Percentiles rank a stretch among this genome's conserved stretches.
These are phyloP conservation scores for Triadica sebifera DNA, from an alignment of 345 rosid species.

Conservation along the genomic window DNA sequence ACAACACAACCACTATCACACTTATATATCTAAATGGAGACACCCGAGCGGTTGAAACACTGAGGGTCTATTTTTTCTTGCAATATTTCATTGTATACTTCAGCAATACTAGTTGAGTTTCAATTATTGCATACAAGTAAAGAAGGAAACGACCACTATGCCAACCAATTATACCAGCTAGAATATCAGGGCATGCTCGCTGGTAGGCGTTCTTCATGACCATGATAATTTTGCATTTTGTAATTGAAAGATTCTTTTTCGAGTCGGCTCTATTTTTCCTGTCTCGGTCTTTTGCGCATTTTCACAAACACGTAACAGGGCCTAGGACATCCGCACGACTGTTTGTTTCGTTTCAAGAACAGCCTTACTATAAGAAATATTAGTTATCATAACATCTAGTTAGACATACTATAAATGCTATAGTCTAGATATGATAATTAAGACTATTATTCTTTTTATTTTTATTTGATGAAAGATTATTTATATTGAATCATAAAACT, in stretches of 20 bases:
- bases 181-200: not conserved
- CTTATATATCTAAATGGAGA: slow-evolving; percentile 7
- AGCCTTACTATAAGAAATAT: no score
- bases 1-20: slow-evolving; percentile 16
- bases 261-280: no score
- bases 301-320: slow-evolving; percentile 3
- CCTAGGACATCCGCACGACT: not conserved
- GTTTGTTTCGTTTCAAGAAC: no score
- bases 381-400: no score
- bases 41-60: slow-evolving; percentile 17
- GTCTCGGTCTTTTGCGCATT: not conserved
- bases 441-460: no score
- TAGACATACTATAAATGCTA: no score
- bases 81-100: not conserved
- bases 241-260: not conserved
- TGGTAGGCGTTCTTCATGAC: not conserved
- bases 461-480: no score
- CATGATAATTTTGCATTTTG: not conserved
- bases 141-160: not conserved
- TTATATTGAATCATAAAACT: no score
- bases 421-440: no score
- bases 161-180: not conserved
- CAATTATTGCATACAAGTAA: not conserved
- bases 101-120: not conserved
- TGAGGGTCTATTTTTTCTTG: slow-evolving; percentile 5